These are phyloP conservation scores for Sclerotinia borealis DNA, from an alignment of 2,329 filamentous ascomycete genomes.

Conservation along the genomic window DNA sequence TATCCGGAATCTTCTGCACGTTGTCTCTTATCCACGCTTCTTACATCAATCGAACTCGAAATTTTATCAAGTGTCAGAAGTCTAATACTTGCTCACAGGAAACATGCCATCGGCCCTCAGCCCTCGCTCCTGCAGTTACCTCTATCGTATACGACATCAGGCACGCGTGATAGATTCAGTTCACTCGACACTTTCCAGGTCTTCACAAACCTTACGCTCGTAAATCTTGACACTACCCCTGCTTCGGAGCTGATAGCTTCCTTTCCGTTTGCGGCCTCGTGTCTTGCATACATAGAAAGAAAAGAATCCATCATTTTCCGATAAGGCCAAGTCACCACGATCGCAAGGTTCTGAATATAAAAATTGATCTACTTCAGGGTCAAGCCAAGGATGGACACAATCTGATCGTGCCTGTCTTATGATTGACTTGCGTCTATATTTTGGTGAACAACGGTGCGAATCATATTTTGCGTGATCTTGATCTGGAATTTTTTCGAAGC, in stretches of 20 bases:
- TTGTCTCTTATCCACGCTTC: not conserved
- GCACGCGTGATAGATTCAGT: not conserved
- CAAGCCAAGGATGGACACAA: not conserved
- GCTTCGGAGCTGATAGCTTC: not conserved
- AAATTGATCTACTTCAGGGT: not conserved
- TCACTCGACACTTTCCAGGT: not conserved
- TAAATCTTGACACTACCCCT: not conserved
- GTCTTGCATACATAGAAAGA: not conserved
- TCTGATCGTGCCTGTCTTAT: not conserved
- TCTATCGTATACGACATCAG: not conserved
- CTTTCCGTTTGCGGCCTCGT: not conserved
- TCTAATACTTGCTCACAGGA: not conserved
- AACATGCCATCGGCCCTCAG: not conserved
- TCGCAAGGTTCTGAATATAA: not conserved
- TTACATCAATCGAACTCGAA: too few species aligned
- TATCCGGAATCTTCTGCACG: not conserved
- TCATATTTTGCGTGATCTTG: not conserved
- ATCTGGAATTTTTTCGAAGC: not conserved
- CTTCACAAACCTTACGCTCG: not conserved
- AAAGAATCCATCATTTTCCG: not conserved
- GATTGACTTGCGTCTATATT: not conserved
- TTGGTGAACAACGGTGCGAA: not conserved
- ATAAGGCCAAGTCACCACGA: not conserved
- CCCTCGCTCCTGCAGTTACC: not conserved
- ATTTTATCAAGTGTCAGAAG: not conserved